These are phyloP conservation scores for Podosphaera leucotricha DNA, from an alignment of 2,329 filamentous ascomycete species.

Conservation along the genomic window DNA sequence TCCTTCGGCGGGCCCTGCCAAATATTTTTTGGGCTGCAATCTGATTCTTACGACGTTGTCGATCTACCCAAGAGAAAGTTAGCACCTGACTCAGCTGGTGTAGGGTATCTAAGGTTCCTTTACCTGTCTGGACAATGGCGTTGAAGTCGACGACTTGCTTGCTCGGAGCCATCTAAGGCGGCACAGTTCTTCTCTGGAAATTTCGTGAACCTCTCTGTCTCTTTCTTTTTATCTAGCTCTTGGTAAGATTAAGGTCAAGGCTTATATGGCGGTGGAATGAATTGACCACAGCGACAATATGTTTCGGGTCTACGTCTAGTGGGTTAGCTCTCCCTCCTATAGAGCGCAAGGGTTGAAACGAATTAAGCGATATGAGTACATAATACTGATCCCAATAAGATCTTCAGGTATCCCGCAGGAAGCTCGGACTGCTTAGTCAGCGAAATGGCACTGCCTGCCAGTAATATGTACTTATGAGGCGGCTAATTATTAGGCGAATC, in stretches of 20 bases:
- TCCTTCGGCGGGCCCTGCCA: constrained; percentile 32
- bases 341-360: too few relatives aligned
- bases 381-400: too few relatives aligned
- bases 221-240: background rate
- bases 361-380: too few relatives aligned
- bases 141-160: constrained; percentile 14
- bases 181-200: constrained; percentile 3
- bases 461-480: too few relatives aligned
- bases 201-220: constrained; percentile 2
- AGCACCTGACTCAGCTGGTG: background rate
- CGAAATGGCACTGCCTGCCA: too few relatives aligned
- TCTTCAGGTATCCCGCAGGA: too few relatives aligned
- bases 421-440: too few relatives aligned
- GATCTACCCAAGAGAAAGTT: constrained; percentile 16
- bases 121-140: constrained; percentile 15
- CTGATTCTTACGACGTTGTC: constrained; percentile 48
- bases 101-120: background rate
- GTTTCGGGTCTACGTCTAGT: background rate
- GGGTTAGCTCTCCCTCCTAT: background rate
- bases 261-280: background rate
- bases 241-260: background rate
- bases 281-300: background rate
- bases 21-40: constrained; percentile 51
- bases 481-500: too few relatives aligned
- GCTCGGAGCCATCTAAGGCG: constrained; percentile 11